Base-by-base conservation (phyloP, 805 yeast species). In the Candida dajiaensis region DNA sequence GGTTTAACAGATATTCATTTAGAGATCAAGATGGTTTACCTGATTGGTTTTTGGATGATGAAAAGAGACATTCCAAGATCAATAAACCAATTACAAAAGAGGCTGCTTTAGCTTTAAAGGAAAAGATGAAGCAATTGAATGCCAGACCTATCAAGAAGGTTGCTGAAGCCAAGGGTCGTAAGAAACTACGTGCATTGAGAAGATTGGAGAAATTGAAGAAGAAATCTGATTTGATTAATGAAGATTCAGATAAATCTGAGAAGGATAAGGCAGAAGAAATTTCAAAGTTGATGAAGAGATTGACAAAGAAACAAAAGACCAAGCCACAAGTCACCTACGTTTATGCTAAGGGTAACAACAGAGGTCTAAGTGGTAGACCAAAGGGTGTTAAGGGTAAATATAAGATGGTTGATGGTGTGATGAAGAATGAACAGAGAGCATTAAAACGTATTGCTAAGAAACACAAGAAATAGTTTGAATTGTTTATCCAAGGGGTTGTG, bases 131-230 rank as follows among this genome's bases (percentile, higher is more conserved):
- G 61, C 85, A 90, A 50, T 70, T 94, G 65, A 94, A 94, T 67
- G 97, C 99, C 11, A 81, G 99, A 66, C 99, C 99, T 11, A 92
- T 94, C 62, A 94, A 94, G 80, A 94, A 94, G 78, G 97, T 94
- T n/a, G 78, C 87, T 56, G 99, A 94, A 69, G 99, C 99, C 6
- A 83, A 88, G 64, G 97, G 96, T 21, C 83, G 99, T 68, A 92
- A 92, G 83, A 86, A 86, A 77, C 76, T 86, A 87, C 82, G 96
- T 67, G 95, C 97, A 4, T 74, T 85, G 57, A 80, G 83, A 62
- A 80, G 96, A 63, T 70, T 92, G 52, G 97, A 90, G 64, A 85
- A 85, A 69, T 68, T 92, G 62, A 86, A 86, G 74, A 90, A 86
- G 84, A 92, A 92, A 76, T 84, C 95, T 41, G 97, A 94, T 61